Evolutionary conservation across 2,329 filamentous ascomycete genomes (phyloP).

Genomic region (Myriosclerotinia duriaeana): DNA sequence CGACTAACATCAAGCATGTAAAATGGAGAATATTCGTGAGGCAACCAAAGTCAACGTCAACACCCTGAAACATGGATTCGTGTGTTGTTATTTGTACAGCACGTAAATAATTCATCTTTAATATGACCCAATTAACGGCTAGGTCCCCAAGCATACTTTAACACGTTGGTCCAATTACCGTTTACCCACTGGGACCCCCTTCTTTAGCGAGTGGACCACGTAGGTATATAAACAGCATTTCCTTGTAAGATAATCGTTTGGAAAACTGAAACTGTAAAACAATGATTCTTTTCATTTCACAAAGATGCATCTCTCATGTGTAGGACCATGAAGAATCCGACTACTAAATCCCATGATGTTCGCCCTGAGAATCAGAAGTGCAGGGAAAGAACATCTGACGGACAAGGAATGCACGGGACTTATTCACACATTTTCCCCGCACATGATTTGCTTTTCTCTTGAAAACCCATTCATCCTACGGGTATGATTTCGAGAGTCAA

Average conservation of each 20-base stretch:
- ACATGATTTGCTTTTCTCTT: constrained; percentile 17
- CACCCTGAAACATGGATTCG: not conserved
- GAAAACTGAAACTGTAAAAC: constrained; percentile 13
- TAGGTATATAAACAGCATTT: constrained; percentile 21
- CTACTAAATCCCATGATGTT: constrained; percentile 11
- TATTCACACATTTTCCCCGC: constrained; percentile 20
- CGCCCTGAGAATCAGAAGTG: not conserved
- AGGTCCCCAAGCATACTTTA: not conserved
- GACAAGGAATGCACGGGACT: constrained; percentile 20
- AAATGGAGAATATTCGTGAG: not conserved
- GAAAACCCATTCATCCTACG: constrained; percentile 5
- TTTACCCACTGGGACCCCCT: constrained; percentile 8
- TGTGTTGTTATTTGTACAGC: constrained; percentile 17
- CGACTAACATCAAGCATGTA: not conserved
- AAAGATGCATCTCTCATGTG: not conserved
- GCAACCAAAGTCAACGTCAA: not conserved
- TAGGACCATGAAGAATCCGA: constrained; percentile 5
- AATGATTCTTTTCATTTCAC: constrained; percentile 14
- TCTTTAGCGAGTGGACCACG: constrained; percentile 23
- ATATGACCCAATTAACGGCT: not conserved
- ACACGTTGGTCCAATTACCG: constrained; percentile 10
- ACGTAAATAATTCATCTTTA: not conserved
- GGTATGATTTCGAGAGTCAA: constrained; percentile 18
- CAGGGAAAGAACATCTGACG: constrained; percentile 16
- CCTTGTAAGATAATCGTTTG: constrained; percentile 6